These are phyloP conservation scores for Lactarius hengduanensis DNA, from an alignment of 768 basidiomycete species.

Conservation along the genomic window DNA sequence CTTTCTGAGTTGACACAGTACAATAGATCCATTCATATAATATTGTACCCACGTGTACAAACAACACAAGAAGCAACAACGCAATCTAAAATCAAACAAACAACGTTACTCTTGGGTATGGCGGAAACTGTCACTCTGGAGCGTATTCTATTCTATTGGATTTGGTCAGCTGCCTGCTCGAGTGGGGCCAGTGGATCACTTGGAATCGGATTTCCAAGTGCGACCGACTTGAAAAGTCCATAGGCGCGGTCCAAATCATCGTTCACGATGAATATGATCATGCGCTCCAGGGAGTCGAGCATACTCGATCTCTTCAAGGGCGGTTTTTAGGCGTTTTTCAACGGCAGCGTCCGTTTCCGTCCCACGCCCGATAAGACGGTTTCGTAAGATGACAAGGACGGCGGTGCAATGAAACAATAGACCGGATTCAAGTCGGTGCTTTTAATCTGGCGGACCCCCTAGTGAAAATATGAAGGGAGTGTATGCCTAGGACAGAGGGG, in stretches of 20 bases:
- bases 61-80: neutral
- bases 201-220: constrained; percentile 60
- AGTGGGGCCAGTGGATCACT: constrained; percentile 68
- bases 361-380: constrained; percentile 73
- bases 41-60: neutral
- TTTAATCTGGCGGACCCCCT: constrained; percentile 95
- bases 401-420: constrained; percentile 91
- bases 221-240: constrained; percentile 67
- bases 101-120: neutral
- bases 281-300: constrained; percentile 74
- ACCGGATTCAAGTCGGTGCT: constrained; percentile 76
- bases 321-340: constrained; percentile 71
- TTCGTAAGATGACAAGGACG: constrained; percentile 66
- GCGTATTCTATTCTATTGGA: constrained; percentile 2
- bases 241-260: constrained; percentile 87
- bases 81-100: constrained; percentile 4
- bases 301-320: constrained; percentile 77
- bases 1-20: neutral
- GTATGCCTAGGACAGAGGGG: constrained; percentile 7
- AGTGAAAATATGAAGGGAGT: constrained; percentile 24
- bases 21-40: constrained; percentile 2
- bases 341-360: constrained; percentile 79
- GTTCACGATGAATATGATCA: constrained; percentile 86
- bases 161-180: constrained; percentile 39
- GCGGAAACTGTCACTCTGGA: neutral